Evolutionary conservation across 495 filamentous ascomycete species (phyloP).

Genomic region (Penicillium antarcticum): DNA sequence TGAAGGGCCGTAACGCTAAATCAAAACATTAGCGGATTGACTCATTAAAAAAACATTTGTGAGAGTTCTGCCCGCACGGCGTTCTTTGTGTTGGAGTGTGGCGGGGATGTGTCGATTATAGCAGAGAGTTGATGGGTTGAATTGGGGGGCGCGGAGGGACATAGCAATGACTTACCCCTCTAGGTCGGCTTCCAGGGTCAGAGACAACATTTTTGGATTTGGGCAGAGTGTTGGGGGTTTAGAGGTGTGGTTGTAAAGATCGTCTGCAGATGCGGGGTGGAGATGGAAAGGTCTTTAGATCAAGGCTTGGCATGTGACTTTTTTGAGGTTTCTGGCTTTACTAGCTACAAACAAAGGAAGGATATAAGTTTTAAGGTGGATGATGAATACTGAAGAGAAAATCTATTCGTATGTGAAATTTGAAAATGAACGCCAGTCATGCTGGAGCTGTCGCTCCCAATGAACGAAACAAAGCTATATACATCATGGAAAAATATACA

Average conservation of each 20-base stretch:
- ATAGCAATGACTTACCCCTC: constrained; percentile 52
- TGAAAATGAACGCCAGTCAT: constrained; percentile 35
- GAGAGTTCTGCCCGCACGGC: neutral
- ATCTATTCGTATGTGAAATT: constrained; percentile 8
- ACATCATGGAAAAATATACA: constrained; percentile 16
- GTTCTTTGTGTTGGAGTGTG: neutral
- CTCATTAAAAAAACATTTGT: neutral
- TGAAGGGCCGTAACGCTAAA: constrained; percentile 82
- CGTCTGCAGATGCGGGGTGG: constrained; percentile 25
- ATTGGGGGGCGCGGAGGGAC: neutral
- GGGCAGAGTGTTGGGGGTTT: constrained; percentile 1
- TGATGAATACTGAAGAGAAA: neutral
- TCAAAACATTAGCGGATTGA: constrained; percentile 6
- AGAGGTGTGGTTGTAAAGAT: constrained; percentile 1
- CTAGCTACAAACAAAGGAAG: neutral
- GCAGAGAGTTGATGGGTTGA: neutral
- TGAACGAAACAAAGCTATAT: constrained; percentile 21
- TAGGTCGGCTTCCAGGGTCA: constrained; percentile 76
- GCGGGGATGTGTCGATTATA: neutral
- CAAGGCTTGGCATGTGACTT: constrained; percentile 25
- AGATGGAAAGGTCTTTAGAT: constrained; percentile 23
- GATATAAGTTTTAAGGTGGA: neutral
- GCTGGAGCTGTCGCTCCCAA: constrained; percentile 24
- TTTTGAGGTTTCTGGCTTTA: neutral
- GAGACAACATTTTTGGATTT: constrained; percentile 64